A percentile compares a stretch with the other conserved stretches of the same genome.
These are phyloP conservation scores for Oryza glaberrima DNA, from an alignment of 176 grass and related monocot genomes.

Conservation along the genomic window DNA sequence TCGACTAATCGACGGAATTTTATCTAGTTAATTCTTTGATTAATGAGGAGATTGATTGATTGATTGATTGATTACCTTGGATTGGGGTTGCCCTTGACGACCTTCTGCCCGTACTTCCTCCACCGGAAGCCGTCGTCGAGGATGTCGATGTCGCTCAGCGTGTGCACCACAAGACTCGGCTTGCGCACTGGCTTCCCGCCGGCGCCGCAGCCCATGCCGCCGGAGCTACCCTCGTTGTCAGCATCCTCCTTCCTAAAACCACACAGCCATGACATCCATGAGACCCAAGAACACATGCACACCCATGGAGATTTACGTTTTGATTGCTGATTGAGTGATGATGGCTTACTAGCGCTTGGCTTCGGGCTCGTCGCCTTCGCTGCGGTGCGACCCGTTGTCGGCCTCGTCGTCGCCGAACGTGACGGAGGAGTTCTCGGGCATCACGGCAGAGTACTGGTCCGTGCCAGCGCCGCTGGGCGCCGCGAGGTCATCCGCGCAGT, in stretches of 20 bases:
- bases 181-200: constrained; percentile 57
- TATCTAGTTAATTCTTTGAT: no score
- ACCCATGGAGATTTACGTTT: no score
- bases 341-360: no score
- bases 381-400: no score
- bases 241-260: constrained; percentile 52
- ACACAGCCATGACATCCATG: not conserved
- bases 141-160: constrained; percentile 64
- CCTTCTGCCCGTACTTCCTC: constrained; percentile 82
- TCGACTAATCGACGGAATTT: not conserved
- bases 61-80: constrained; percentile 31
- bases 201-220: not conserved
- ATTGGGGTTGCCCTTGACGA: constrained; percentile 78
- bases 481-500: no score
- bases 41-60: no score
- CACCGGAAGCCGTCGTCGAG: constrained; percentile 73
- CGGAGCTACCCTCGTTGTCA: constrained; percentile 54
- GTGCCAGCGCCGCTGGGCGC: no score
- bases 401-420: no score
- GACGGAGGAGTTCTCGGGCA: no score
- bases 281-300: not conserved
- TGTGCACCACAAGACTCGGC: not conserved
- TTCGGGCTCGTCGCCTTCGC: no score
- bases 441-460: no score
- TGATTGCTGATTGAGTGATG: no score